Evolutionary conservation across 192 early-diverging fungal genomes (phyloP).

Genomic region (Podochytrium sp.): DNA sequence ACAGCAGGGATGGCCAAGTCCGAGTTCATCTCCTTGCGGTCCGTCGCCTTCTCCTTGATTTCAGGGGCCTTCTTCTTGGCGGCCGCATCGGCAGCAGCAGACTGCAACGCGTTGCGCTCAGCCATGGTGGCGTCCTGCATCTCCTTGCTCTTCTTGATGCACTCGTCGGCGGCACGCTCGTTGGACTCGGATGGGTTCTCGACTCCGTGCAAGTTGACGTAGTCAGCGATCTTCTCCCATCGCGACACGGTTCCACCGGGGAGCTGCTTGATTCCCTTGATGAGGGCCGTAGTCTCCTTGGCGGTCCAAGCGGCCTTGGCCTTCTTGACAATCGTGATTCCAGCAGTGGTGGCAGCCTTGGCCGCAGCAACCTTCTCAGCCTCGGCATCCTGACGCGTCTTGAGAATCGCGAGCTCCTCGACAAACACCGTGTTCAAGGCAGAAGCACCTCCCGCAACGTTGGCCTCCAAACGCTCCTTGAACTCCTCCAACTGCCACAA

Average conservation of each 20-base stretch:
- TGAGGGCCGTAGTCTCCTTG: conserved; percentile 73
- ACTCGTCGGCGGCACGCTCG: conserved; percentile 62
- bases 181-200: conserved; percentile 48
- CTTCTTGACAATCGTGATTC: not conserved
- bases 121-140: conserved; percentile 62
- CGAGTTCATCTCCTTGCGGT: conserved; percentile 26
- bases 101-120: conserved; percentile 43
- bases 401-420: conserved; percentile 39
- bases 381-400: conserved; percentile 20
- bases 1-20: conserved; percentile 14
- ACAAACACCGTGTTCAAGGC: conserved; percentile 39
- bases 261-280: conserved; percentile 81
- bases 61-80: conserved; percentile 39
- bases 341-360: conserved; percentile 6
- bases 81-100: conserved; percentile 28
- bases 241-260: conserved; percentile 75
- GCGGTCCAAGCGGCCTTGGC: conserved; percentile 61
- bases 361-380: conserved; percentile 12
- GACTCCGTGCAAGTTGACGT: conserved; percentile 74
- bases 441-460: conserved; percentile 28
- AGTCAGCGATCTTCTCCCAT: conserved; percentile 82
- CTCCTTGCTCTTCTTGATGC: conserved; percentile 71
- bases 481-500: conserved; percentile 48
- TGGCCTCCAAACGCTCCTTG: conserved; percentile 45
- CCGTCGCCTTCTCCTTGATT: conserved; percentile 36